Base-by-base conservation (phyloP, 345 rosid species). In the Schrenkiella parvula region DNA sequence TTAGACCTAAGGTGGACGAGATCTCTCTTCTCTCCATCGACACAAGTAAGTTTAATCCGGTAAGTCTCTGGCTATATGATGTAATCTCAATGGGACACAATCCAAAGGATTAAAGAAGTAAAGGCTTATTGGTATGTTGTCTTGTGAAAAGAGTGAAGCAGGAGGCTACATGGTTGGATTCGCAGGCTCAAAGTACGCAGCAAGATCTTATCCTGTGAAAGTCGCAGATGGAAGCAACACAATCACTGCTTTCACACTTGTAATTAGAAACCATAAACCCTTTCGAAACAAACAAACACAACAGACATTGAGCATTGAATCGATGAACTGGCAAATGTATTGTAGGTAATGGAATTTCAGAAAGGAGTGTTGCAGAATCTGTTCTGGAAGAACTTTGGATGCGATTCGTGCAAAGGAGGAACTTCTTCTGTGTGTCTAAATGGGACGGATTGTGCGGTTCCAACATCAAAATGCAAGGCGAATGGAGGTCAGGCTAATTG, bases 91-190 rank as follows among this genome's bases (percentile, higher is more conserved):
- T 48, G 22, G 0, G 12, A 48, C 29, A 26, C 14, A 29, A 38
- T 15, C 56, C 22, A 47, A 66, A 15, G 37, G 29, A 11, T 6
- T 31, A 0, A 60, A 68, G 8, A 61, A 32, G 41, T 42, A 25
- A 43, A 69, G 35, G 56, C 22, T 47, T 39, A 39, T 70, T 64
- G 29, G 15, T 25, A 60, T 64, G 14, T 15, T 65, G 3, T 65
- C 23, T 18, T 64, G 25, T 17, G 62, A 57, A 5, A 82, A 93
- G 97, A 70, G 68, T 18, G 22, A 61, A 69, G 64, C 81, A 14
- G 96, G 97, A 57, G 96, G 96, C 39, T 81, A 66, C 72, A 83
- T 91, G 97, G 98, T 95, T 17, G 99, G 97, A 37, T 95, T 91
- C 63, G 93, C 98, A 2, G 99, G 99, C 19, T 80, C 88, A 15